phyloP scores from a whole-genome alignment of 2,329 filamentous ascomycete genomes.

The Colletotrichum echinochloae region DNA sequence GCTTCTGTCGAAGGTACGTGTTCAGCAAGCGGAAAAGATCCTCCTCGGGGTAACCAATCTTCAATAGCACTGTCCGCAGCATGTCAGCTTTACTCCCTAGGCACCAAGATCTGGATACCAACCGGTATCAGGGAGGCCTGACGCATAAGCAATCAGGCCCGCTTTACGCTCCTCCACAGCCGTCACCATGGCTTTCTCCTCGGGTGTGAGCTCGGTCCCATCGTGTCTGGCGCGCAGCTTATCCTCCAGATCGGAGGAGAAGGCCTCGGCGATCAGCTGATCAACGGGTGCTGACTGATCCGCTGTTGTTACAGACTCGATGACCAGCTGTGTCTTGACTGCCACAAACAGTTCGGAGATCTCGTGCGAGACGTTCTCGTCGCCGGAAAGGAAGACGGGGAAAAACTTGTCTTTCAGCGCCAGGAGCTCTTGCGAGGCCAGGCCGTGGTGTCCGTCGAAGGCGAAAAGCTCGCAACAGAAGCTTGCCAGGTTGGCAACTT shows the following conservation, averaged over 20 bases:
- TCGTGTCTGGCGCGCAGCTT: constrained; percentile 53
- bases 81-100: constrained; percentile 54
- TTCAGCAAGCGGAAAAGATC: constrained; percentile 49
- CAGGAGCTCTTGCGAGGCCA: constrained; percentile 54
- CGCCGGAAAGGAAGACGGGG: constrained; percentile 55
- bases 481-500: constrained; percentile 63
- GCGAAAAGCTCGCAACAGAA: constrained; percentile 54
- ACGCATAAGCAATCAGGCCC: constrained; percentile 44
- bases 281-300: constrained; percentile 61
- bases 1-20: constrained; percentile 49
- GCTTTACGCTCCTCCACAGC: constrained; percentile 51
- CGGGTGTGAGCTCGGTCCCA: constrained; percentile 48
- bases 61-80: constrained; percentile 44
- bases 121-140: constrained; percentile 34
- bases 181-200: constrained; percentile 51
- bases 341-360: constrained; percentile 58
- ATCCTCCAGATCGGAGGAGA: constrained; percentile 68
- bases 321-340: constrained; percentile 64
- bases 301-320: constrained; percentile 62
- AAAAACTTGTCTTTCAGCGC: constrained; percentile 57
- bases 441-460: constrained; percentile 54
- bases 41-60: constrained; percentile 34
- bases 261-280: constrained; percentile 66
- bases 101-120: constrained; percentile 41
- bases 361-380: constrained; percentile 54